These are phyloP conservation scores for Fusarium torulosum DNA, from an alignment of 2,329 filamentous ascomycete species.

Conservation along the genomic window DNA sequence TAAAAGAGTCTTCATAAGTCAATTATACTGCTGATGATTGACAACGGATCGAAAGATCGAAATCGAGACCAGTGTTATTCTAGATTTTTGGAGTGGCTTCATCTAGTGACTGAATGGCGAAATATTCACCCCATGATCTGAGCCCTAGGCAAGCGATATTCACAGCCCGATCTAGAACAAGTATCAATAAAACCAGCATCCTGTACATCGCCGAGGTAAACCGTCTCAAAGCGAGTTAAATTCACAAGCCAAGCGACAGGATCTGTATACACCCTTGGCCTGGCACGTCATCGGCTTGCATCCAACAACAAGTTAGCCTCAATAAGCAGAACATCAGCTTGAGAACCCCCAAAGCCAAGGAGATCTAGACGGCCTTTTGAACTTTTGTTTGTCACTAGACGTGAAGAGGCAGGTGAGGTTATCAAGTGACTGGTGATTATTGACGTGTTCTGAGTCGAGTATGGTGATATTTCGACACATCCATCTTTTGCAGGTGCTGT, in stretches of 20 bases:
- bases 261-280: slow-evolving; percentile 9
- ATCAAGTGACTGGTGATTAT: neutral
- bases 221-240: slow-evolving; percentile 18
- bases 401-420: slow-evolving; percentile 37
- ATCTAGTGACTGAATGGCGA: slow-evolving; percentile 29
- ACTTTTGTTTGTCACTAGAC: slow-evolving; percentile 25
- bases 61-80: neutral
- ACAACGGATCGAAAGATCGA: neutral
- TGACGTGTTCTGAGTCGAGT: slow-evolving; percentile 24
- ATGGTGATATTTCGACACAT: slow-evolving; percentile 29
- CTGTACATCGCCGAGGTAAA: slow-evolving; percentile 11
- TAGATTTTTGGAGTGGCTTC: slow-evolving; percentile 1
- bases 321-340: slow-evolving; percentile 13
- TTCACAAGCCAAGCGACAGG: neutral
- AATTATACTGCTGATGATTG: neutral
- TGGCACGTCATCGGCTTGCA: slow-evolving; percentile 36
- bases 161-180: neutral
- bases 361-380: neutral
- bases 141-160: slow-evolving; percentile 12
- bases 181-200: neutral
- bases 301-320: slow-evolving; percentile 31
- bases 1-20: no score
- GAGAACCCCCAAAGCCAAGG: slow-evolving; percentile 14
- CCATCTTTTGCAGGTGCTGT: neutral
- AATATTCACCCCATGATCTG: slow-evolving; percentile 10